Evolutionary conservation across 164 flowering plant genomes (phyloP).

Genomic region (Umbilicus rupestris): DNA sequence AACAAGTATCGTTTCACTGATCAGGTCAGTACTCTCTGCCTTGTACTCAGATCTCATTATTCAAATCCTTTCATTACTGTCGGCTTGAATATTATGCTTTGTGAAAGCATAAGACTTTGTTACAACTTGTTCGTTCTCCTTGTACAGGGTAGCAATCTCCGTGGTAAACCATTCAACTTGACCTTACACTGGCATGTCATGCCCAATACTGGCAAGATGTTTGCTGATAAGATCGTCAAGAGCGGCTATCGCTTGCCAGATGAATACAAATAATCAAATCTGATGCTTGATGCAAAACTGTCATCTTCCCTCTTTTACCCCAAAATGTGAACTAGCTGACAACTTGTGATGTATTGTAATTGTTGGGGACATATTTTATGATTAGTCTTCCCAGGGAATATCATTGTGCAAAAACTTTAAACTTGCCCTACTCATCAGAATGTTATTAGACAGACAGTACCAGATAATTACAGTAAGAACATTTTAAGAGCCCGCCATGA

Average conservation of each 20-base stretch:
- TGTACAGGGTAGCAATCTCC: slow-evolving; percentile 67
- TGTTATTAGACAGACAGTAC: too few relatives aligned
- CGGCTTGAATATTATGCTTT: background rate
- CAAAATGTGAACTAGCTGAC: too few relatives aligned
- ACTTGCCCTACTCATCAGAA: too few relatives aligned
- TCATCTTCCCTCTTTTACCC: too few relatives aligned
- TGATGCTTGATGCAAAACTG: background rate
- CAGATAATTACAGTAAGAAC: too few relatives aligned
- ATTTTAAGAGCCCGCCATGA: too few relatives aligned
- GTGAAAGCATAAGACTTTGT: background rate
- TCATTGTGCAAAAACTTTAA: too few relatives aligned
- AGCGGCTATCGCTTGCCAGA: slow-evolving; percentile 66
- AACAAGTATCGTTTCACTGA: slow-evolving; percentile 78
- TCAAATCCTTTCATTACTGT: background rate
- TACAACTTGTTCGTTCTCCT: background rate
- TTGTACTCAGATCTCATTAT: background rate
- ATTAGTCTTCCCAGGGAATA: too few relatives aligned
- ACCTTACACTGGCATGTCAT: slow-evolving; percentile 94
- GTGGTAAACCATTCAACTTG: slow-evolving; percentile 71
- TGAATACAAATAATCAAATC: slow-evolving; percentile 45
- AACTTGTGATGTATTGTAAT: too few relatives aligned
- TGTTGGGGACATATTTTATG: too few relatives aligned
- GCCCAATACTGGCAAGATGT: slow-evolving; percentile 98
- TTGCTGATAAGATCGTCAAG: slow-evolving; percentile 70
- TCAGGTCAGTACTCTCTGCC: slow-evolving; percentile 35